Evolutionary conservation across 306 rosid genomes (phyloP), one percentile per base, ranked within the genome.

Genomic region (Begonia fuchsioides): DNA sequence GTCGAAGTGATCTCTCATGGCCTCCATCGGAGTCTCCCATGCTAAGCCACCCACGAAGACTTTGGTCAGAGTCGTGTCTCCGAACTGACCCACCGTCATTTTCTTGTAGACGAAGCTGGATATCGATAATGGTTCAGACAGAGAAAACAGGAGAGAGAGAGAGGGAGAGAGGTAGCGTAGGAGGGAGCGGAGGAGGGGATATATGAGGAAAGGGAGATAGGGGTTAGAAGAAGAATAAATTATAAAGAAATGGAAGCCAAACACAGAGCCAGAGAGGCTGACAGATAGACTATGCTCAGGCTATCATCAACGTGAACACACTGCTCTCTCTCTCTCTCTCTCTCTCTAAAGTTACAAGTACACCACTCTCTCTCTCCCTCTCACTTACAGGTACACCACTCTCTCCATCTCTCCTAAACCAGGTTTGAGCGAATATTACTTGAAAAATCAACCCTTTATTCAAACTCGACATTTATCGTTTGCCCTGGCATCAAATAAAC

Each of bases 1-100:
- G 43, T 69, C 62, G 14, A 85, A 85, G 62, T 85, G 93, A 13
- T 73, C 75, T 47, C 76, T 52, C 57, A 85, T 39, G 15, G 75
- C 78, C 38, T 81, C 95, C 60, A 71, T 81, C n/a, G 76, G 93
- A 65, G 95, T 86, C 63, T 86, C 93, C 95, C 95, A 86, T 0
- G 93, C 93, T 12, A 86, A 38, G 1, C 95, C 95, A 12, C 95
- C 95, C 1, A 86, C 93, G 55, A 86, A 86, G n/a, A 86, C 87
- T 50, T 86, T 86, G 51, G 93, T 86, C 38, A 86, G 65, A 6
- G 85, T 78, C 0, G 95, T 86, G 53, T 86, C 95, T 0, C 95
- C 95, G 40, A 81, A 76, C 61, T 59, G 72, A 15, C 74, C 79
- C 6, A 41, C 14, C 35, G 35, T 26, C 35, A 26, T 26, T 26